Conservation (phyloP, 148 eudicot species). For the Vaccinium myrtillus region DNA sequence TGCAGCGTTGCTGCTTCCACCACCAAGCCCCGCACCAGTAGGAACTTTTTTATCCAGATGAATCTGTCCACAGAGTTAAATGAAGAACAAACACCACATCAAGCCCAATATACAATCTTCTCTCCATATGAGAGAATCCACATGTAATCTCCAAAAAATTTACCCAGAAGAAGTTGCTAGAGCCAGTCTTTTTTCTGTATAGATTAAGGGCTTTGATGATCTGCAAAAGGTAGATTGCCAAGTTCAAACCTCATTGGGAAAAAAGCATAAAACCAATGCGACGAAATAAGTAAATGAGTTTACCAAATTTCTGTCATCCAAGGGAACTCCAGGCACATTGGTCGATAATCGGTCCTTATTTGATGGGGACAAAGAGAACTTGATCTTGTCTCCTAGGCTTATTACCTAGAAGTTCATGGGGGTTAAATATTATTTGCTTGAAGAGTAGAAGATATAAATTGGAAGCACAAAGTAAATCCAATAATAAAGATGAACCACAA, state of each 20-base stretch:
- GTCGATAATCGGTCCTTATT: slow-evolving; percentile 81
- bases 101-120: background rate
- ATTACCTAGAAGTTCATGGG: slow-evolving; percentile 51
- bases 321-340: slow-evolving; percentile 89
- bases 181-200: slow-evolving; percentile 82
- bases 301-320: slow-evolving; percentile 92
- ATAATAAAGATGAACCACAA: background rate
- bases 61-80: slow-evolving; percentile 42
- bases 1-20: slow-evolving; percentile 98
- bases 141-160: background rate
- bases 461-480: background rate
- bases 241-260: slow-evolving; percentile 10
- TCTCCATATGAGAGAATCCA: background rate
- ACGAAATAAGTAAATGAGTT: background rate
- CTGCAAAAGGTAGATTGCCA: slow-evolving; percentile 40
- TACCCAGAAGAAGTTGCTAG: slow-evolving; percentile 84
- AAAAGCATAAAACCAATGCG: background rate
- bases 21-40: slow-evolving; percentile 97
- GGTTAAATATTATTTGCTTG: background rate
- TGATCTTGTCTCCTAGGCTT: slow-evolving; percentile 90
- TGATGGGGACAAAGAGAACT: slow-evolving; percentile 91
- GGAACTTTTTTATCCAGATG: slow-evolving; percentile 98
- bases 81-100: background rate
- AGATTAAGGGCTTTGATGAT: slow-evolving; percentile 85
- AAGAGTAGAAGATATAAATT: background rate